Evolutionary conservation across 352 stramenopile species (phyloP).

Genomic region (Pythium dissotocum): DNA sequence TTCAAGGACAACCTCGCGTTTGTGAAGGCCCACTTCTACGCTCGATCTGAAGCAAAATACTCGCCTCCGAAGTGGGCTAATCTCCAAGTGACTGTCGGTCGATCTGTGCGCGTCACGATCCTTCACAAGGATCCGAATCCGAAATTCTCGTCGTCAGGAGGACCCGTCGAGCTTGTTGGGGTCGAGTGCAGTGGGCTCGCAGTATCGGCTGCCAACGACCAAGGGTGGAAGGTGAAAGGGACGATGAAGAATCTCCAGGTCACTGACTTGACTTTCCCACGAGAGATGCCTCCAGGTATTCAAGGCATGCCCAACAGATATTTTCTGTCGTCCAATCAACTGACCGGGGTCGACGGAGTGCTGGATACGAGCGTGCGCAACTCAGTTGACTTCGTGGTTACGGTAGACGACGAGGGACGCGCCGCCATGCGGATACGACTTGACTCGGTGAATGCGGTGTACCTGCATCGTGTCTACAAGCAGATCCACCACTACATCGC

Average conservation of each 20-base stretch:
- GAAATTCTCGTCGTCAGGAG: slow-evolving; percentile 8
- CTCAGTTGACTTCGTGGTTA: slow-evolving; percentile 56
- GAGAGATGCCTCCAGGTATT: slow-evolving; percentile 30
- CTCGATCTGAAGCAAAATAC: slow-evolving; percentile 16
- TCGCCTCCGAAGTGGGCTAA: slow-evolving; percentile 22
- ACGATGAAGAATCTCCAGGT: slow-evolving; percentile 71
- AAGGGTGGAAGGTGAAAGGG: slow-evolving; percentile 46
- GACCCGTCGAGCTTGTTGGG: slow-evolving; percentile 22
- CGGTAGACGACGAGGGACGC: neutral
- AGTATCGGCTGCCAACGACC: slow-evolving; percentile 1
- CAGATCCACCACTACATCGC: slow-evolving; percentile 79
- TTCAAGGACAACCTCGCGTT: slow-evolving; percentile 61
- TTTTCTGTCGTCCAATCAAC: slow-evolving; percentile 65
- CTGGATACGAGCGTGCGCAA: slow-evolving; percentile 38
- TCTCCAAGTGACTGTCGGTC: slow-evolving; percentile 24
- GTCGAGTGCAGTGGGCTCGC: slow-evolving; percentile 28
- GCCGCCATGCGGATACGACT: slow-evolving; percentile 39
- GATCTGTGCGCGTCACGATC: slow-evolving; percentile 26
- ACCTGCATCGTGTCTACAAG: slow-evolving; percentile 87
- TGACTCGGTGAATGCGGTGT: slow-evolving; percentile 80
- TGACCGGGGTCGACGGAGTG: slow-evolving; percentile 31
- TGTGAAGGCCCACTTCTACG: slow-evolving; percentile 33
- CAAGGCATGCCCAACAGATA: slow-evolving; percentile 59
- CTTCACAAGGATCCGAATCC: slow-evolving; percentile 30
- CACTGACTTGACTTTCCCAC: slow-evolving; percentile 61